Evolutionary conservation across 805 yeast species (phyloP).

Genomic region (Grigorovia yakushimaensis): DNA sequence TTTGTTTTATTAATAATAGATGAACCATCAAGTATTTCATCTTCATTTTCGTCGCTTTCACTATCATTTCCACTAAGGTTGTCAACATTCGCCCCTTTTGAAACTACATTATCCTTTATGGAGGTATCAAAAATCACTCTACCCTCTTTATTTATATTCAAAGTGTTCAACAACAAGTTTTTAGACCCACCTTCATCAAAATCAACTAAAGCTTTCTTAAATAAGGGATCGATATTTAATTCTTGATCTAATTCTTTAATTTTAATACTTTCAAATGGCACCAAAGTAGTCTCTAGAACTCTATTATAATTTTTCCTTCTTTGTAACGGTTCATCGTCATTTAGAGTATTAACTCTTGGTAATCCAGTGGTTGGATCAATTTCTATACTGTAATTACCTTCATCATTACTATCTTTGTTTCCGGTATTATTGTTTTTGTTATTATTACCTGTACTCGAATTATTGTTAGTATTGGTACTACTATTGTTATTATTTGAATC

Average conservation of each 20-base stretch:
- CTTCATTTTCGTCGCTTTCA: too few species aligned
- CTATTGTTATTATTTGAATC: conserved; percentile 4
- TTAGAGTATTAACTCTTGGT: conserved; percentile 21
- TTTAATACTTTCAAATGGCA: conserved; percentile 40
- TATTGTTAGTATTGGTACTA: conserved; percentile 13
- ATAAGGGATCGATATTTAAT: conserved; percentile 60
- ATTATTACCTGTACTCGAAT: conserved; percentile 13
- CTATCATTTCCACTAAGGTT: conserved; percentile 5
- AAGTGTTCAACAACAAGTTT: conserved; percentile 52
- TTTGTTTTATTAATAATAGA: conserved; percentile 1
- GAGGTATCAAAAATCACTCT: conserved; percentile 59
- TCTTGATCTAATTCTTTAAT: conserved; percentile 55
- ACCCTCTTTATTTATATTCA: conserved; percentile 42
- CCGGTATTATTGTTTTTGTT: conserved; percentile 20
- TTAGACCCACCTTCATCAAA: conserved; percentile 81
- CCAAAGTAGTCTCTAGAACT: conserved; percentile 36
- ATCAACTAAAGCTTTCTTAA: conserved; percentile 64
- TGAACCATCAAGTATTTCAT: conserved; percentile 10
- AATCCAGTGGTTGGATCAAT: conserved; percentile 29
- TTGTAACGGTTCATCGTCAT: conserved; percentile 13
- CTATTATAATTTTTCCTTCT: conserved; percentile 25
- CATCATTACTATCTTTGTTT: conserved; percentile 11
- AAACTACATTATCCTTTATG: conserved; percentile 20
- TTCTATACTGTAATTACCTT: conserved; percentile 17
- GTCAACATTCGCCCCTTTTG: conserved; percentile 6